phyloP scores from a whole-genome alignment of 1,284 basidiomycete genomes.

The Fistulinella cinereoalba region DNA sequence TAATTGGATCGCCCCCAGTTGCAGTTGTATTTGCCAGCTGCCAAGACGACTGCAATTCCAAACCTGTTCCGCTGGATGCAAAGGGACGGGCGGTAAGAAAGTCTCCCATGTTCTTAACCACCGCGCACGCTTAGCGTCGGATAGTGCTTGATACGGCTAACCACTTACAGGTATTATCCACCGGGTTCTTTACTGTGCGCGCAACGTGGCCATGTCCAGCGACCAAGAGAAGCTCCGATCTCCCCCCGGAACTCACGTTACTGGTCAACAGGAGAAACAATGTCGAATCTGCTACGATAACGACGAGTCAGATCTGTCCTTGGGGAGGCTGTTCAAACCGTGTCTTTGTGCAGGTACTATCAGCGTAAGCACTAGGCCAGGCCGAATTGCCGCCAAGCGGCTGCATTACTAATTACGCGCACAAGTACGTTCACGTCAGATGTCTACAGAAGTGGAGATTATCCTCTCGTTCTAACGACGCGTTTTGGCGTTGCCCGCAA shows the following conservation, averaged over 20 bases:
- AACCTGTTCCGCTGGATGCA: constrained; percentile 1
- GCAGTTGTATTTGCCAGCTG: not conserved
- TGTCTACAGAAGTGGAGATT: constrained; percentile 74
- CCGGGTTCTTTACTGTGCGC: not conserved
- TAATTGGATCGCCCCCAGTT: no score
- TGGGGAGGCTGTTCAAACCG: constrained; percentile 71
- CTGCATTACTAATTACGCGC: constrained; percentile 14
- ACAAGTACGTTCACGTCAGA: constrained; percentile 70
- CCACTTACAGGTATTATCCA: not conserved
- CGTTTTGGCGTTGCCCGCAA: constrained; percentile 74
- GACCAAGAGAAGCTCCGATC: constrained; percentile 13
- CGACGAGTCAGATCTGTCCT: constrained; percentile 46
- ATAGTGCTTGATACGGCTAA: not conserved
- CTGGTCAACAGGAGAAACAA: constrained; percentile 46
- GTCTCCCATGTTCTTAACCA: not conserved
- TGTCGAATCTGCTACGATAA: constrained; percentile 77
- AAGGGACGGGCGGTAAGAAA: not conserved
- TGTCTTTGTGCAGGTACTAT: constrained; percentile 80
- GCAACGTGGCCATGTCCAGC: constrained; percentile 20
- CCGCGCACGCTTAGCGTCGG: not conserved
- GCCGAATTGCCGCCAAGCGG: constrained; percentile 1
- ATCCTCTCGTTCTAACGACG: constrained; percentile 50
- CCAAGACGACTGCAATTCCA: no score
- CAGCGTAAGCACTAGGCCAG: constrained; percentile 52
- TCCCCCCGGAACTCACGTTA: not conserved